These are phyloP conservation scores for Cyanidium caldarium DNA, from an alignment of 23 red algal genomes.

Conservation along the genomic window DNA sequence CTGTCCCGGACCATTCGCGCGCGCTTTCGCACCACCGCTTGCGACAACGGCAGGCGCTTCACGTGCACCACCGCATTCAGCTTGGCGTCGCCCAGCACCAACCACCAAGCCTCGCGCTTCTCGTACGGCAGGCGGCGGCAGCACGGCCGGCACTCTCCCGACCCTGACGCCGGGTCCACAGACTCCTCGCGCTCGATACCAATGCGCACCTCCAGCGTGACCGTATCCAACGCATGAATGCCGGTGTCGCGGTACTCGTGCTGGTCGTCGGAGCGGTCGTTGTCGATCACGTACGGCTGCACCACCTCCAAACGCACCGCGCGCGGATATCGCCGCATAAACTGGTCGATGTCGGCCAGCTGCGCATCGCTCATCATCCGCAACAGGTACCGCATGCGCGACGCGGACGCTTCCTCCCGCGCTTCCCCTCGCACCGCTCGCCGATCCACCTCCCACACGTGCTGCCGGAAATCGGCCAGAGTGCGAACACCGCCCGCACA, in stretches of 20 bases:
- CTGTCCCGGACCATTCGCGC: background rate
- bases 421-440: background rate
- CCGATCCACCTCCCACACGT: background rate
- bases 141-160: slow-evolving; percentile 17
- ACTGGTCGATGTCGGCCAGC: slow-evolving; percentile 55
- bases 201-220: background rate
- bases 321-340: slow-evolving; percentile 46
- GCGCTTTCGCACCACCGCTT: background rate
- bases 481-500: background rate
- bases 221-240: background rate
- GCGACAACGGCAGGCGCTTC: slow-evolving; percentile 24
- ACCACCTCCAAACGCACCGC: slow-evolving; percentile 23
- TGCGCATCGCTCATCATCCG: slow-evolving; percentile 27
- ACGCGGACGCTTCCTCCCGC: background rate
- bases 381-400: slow-evolving; percentile 13
- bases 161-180: too few species aligned
- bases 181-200: background rate
- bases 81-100: slow-evolving; percentile 43
- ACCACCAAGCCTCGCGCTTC: slow-evolving; percentile 83
- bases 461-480: background rate
- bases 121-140: slow-evolving; percentile 14
- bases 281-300: slow-evolving; percentile 48
- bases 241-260: background rate
- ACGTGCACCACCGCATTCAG: slow-evolving; percentile 36
- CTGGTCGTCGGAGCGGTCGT: slow-evolving; percentile 16